These are phyloP conservation scores for Cyclotella choctawhatcheeana DNA, from an alignment of 108 stramenopile species.

Conservation along the genomic window DNA sequence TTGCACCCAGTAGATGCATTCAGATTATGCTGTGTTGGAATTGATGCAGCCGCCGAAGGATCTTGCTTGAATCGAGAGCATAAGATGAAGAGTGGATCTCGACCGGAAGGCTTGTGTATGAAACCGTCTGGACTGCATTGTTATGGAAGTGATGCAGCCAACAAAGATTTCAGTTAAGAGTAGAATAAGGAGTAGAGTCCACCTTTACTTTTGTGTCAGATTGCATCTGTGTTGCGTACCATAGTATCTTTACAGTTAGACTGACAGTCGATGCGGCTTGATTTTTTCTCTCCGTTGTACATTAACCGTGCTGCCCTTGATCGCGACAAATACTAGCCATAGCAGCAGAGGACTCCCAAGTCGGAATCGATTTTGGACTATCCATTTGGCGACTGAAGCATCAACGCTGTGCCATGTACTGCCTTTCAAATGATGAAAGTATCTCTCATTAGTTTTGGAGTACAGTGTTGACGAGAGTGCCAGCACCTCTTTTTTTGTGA, in stretches of 20 bases:
- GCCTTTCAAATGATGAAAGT: slow-evolving; percentile 33
- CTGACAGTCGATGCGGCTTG: slow-evolving; percentile 3
- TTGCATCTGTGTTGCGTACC: no score
- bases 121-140: no score
- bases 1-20: background rate
- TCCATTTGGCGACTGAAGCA: slow-evolving; percentile 10
- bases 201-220: background rate
- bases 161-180: no score
- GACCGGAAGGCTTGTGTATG: no score
- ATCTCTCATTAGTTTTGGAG: slow-evolving; percentile 15
- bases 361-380: background rate
- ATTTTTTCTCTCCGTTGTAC: background rate
- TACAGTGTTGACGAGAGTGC: slow-evolving; percentile 20
- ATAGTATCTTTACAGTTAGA: background rate
- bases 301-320: background rate
- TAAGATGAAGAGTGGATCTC: background rate
- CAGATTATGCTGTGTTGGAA: slow-evolving; percentile 2
- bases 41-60: background rate
- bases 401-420: slow-evolving; percentile 30
- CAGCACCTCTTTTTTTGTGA: slow-evolving; percentile 1
- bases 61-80: background rate
- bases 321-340: no score
- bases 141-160: no score
- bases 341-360: no score
- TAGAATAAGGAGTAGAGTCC: background rate